Evolutionary conservation across 208 protist genomes (phyloP).

Genomic region (Kentomonas sorsogonicus): DNA sequence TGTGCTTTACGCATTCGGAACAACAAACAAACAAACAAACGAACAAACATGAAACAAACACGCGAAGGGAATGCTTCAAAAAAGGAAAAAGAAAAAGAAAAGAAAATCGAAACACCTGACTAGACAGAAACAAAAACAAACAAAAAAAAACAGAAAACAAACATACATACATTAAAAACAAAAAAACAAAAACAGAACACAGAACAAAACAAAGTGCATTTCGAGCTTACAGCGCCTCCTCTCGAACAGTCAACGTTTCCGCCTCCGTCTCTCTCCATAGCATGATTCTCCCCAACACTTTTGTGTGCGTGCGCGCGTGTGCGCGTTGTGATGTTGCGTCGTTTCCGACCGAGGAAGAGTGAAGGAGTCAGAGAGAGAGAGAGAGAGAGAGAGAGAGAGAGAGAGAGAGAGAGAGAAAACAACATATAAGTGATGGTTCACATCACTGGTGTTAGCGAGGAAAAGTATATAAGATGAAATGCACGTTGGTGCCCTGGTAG

Average conservation of each 20-base stretch:
- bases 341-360: background rate
- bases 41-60: too few relatives aligned
- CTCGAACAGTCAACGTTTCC: background rate
- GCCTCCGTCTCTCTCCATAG: background rate
- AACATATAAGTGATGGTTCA: too few relatives aligned
- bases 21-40: too few relatives aligned
- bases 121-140: background rate
- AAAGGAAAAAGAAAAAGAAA: background rate
- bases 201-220: background rate
- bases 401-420: background rate
- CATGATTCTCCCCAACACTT: too few relatives aligned
- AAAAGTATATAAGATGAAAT: too few relatives aligned
- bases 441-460: too few relatives aligned
- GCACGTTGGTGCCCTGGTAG: too few relatives aligned
- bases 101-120: background rate
- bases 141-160: background rate
- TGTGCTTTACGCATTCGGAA: too few relatives aligned
- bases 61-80: too few relatives aligned
- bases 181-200: slow-evolving; percentile 1
- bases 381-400: background rate
- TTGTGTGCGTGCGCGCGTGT: background rate
- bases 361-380: background rate
- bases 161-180: too few relatives aligned
- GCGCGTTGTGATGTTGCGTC: background rate
- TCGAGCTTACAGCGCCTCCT: background rate